Evolutionary conservation across 768 basidiomycete species (phyloP).

Genomic region (Clavulina sp.): DNA sequence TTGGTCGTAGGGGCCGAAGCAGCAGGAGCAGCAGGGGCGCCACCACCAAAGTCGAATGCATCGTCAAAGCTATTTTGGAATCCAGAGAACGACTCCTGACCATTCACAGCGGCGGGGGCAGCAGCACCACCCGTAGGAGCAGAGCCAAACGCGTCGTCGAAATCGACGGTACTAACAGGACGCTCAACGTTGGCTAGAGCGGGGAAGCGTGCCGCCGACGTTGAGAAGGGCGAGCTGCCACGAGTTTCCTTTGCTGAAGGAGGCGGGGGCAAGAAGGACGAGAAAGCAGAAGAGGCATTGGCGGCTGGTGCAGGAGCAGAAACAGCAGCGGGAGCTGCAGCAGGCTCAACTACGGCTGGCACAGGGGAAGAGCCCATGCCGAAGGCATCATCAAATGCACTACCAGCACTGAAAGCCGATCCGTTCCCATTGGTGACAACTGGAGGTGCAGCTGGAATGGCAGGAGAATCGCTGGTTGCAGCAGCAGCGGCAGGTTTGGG

Average conservation of each 20-base stretch:
- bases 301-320: conserved; percentile 4
- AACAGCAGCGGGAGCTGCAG: conserved; percentile 8
- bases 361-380: conserved; percentile 25
- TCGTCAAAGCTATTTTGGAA: conserved; percentile 32
- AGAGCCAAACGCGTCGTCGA: not conserved
- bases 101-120: too few species aligned
- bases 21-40: conserved; percentile 16
- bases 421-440: not conserved
- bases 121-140: too few species aligned
- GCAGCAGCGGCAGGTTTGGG: not conserved
- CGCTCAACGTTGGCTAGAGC: not conserved
- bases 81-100: too few species aligned
- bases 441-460: too few species aligned
- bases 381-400: conserved; percentile 33
- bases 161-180: not conserved
- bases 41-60: conserved; percentile 28
- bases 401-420: not conserved
- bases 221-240: not conserved
- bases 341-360: not conserved
- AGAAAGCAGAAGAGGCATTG: not conserved
- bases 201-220: not conserved
- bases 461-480: not conserved
- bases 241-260: not conserved
- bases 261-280: not conserved
- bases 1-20: conserved; percentile 3